phyloP scores from a whole-genome alignment of 306 rosid genomes.

The Crotalaria pallida region DNA sequence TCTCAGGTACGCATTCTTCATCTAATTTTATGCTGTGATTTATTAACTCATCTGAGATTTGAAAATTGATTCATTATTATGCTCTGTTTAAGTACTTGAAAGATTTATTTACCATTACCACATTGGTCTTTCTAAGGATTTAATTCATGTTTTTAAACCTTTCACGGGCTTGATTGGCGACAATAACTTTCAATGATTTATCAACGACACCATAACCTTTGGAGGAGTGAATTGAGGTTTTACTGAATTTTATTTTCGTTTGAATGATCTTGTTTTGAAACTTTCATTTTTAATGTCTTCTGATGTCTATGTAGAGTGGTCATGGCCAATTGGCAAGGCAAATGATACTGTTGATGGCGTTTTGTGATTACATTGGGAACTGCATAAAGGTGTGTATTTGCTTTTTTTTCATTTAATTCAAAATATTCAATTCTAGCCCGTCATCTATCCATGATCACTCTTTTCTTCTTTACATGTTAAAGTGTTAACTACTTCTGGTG shows the following conservation, averaged over 20 bases:
- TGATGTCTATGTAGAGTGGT: conserved; percentile 62
- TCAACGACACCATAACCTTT: no score
- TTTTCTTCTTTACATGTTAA: background rate
- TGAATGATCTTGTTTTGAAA: background rate
- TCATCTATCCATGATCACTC: background rate
- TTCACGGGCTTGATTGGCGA: no score
- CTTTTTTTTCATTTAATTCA: conserved; percentile 1
- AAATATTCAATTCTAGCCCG: background rate
- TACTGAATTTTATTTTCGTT: background rate
- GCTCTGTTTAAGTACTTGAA: no score
- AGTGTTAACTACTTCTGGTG: background rate
- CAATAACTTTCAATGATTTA: no score
- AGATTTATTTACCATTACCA: no score
- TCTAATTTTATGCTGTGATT: no score
- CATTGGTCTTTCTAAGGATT: no score
- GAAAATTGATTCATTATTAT: no score
- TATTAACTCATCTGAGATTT: no score
- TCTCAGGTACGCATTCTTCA: no score
- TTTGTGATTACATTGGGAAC: conserved; percentile 86
- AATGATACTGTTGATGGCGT: conserved; percentile 91
- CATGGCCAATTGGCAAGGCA: conserved; percentile 96
- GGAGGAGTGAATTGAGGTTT: no score
- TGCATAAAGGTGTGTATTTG: conserved; percentile 57
- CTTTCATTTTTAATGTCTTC: conserved; percentile 2
- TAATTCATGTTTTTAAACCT: no score